Conservation (phyloP, 75 land plant genomes). For the Selaginella moellendorffii region DNA sequence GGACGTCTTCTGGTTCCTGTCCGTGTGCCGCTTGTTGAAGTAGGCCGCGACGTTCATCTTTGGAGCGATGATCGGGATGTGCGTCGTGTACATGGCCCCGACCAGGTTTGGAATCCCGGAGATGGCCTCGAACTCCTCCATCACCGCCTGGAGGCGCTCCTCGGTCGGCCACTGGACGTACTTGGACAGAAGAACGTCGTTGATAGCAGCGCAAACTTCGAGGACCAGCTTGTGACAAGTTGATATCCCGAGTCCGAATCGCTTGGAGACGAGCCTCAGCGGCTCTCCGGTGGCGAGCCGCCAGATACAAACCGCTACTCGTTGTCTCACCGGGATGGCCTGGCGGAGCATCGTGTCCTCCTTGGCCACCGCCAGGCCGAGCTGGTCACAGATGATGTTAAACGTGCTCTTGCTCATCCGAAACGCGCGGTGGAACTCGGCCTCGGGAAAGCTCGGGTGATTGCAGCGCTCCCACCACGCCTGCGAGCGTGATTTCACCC, state of each 20-base stretch:
- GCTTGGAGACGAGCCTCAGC: slow-evolving; percentile 68
- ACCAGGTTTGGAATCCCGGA: slow-evolving; percentile 79
- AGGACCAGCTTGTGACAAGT: slow-evolving; percentile 93
- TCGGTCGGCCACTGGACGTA: slow-evolving; percentile 70
- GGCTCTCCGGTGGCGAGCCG: slow-evolving; percentile 96
- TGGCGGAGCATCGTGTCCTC: slow-evolving; percentile 70
- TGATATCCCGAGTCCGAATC: slow-evolving; percentile 89
- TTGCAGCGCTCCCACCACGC: slow-evolving; percentile 61
- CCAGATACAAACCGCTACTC: slow-evolving; percentile 97
- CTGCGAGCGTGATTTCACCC: slow-evolving; percentile 77
- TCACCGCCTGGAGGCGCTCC: slow-evolving; percentile 23
- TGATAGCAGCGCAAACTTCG: slow-evolving; percentile 87
- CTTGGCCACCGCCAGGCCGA: slow-evolving; percentile 53
- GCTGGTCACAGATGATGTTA: slow-evolving; percentile 69
- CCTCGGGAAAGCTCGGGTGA: slow-evolving; percentile 66
- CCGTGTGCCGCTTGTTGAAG: slow-evolving; percentile 84
- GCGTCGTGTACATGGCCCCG: slow-evolving; percentile 91
- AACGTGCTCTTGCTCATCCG: slow-evolving; percentile 73
- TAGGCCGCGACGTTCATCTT: slow-evolving; percentile 83
- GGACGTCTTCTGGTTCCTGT: slow-evolving; percentile 81
- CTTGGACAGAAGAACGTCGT: slow-evolving; percentile 67
- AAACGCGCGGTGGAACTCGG: slow-evolving; percentile 61
- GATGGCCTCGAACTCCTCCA: slow-evolving; percentile 45
- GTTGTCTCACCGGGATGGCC: slow-evolving; percentile 60
- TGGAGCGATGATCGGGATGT: slow-evolving; percentile 91